A percentile compares a stretch with the other conserved stretches of the same genome.
phyloP scores from a whole-genome alignment of 2,329 filamentous ascomycete species.

The Pseudogymnoascus sp. region DNA sequence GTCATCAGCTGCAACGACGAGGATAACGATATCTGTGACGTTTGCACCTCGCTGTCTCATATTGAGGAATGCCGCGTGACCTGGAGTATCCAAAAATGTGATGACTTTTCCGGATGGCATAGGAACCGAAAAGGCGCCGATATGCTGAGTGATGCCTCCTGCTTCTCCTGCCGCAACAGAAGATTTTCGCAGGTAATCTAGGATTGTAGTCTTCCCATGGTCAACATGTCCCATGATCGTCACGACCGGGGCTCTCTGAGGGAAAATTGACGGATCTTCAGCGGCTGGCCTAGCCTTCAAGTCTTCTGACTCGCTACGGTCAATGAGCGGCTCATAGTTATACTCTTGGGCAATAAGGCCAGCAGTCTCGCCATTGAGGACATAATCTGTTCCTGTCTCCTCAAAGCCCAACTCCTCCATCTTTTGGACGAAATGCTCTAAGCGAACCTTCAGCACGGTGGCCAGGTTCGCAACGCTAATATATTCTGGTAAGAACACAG shows the following conservation, averaged over 20 bases:
- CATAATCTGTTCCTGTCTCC: constrained; percentile 69
- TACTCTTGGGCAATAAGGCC: constrained; percentile 87
- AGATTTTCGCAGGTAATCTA: constrained; percentile 88
- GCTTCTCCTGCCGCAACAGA: constrained; percentile 87
- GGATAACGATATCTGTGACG: constrained; percentile 91
- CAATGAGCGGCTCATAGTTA: constrained; percentile 77
- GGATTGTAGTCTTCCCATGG: constrained; percentile 92
- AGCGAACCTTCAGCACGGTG: constrained; percentile 60
- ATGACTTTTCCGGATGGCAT: constrained; percentile 82
- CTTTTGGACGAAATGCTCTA: constrained; percentile 63
- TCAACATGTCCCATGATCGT: constrained; percentile 99
- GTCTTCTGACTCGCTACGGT: constrained; percentile 58
- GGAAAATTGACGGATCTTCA: constrained; percentile 60
- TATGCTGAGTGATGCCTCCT: constrained; percentile 96
- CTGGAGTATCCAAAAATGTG: constrained; percentile 94
- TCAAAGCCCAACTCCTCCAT: constrained; percentile 85
- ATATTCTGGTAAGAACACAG: constrained; percentile 77
- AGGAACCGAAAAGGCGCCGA: constrained; percentile 89
- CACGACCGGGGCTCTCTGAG: constrained; percentile 78
- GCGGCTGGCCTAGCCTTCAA: constrained; percentile 60
- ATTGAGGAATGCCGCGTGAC: constrained; percentile 87
- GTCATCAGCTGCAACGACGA: constrained; percentile 94
- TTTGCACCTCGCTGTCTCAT: constrained; percentile 95
- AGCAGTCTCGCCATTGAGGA: constrained; percentile 85
- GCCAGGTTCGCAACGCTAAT: constrained; percentile 83